phyloP scores from a whole-genome alignment of 164 flowering plant genomes.

The Vitis rotundifolia region DNA sequence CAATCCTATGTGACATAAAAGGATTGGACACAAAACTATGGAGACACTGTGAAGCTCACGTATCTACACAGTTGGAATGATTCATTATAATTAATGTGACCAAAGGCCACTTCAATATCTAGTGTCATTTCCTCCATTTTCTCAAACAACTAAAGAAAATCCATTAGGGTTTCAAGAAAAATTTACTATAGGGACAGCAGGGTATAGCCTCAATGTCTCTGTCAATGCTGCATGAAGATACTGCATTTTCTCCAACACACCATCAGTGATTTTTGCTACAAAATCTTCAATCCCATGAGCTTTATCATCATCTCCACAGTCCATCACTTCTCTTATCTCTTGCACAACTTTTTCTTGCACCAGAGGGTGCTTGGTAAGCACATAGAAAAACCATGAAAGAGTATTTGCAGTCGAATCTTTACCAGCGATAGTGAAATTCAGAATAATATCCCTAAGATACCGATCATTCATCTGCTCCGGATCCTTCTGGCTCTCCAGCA shows the following conservation, averaged over 20 bases:
- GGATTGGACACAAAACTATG: too few species aligned
- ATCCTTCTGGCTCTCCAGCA: conserved; percentile 49
- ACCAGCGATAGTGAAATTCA: conserved; percentile 67
- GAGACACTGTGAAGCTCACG: too few species aligned
- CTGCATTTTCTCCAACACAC: conserved; percentile 60
- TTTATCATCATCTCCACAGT: background rate
- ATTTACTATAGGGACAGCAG: conserved; percentile 56
- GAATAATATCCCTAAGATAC: conserved; percentile 62
- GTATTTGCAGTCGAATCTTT: conserved; percentile 61
- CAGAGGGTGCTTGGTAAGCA: conserved; percentile 61
- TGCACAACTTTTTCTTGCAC: conserved; percentile 56
- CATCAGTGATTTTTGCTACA: conserved; percentile 39
- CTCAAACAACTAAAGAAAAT: too few species aligned
- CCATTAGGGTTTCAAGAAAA: background rate
- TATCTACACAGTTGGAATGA: too few species aligned
- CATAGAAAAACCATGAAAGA: conserved; percentile 71
- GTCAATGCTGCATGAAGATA: conserved; percentile 78
- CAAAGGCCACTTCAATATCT: too few species aligned
- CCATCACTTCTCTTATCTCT: conserved; percentile 39
- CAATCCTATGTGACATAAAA: too few species aligned
- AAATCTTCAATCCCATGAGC: conserved; percentile 30
- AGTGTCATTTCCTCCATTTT: too few species aligned
- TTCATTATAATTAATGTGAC: too few species aligned
- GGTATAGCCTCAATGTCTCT: conserved; percentile 80
- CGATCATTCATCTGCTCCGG: conserved; percentile 48